Base-by-base conservation (phyloP, 140 eudicot species). In the Flaveria floridana region DNA sequence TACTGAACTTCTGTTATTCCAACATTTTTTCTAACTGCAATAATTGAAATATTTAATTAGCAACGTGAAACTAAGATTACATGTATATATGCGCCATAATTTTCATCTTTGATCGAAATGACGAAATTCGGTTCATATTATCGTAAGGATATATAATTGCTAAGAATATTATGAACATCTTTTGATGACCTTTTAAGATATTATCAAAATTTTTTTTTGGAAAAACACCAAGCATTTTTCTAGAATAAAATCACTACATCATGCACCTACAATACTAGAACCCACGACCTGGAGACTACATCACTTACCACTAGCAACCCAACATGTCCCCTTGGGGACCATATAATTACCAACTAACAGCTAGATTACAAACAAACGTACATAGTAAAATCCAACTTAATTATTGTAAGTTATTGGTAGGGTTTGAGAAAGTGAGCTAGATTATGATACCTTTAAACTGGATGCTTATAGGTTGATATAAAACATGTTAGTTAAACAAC, bases 61-160 rank as follows among this genome's bases (percentile, higher is more conserved):
- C 34, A n/a, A 58, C 20, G 37, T 58, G 65, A 58, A 58, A 20
- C 65, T 58, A 58, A 52, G 58, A 18, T 55, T 55, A 55, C 3
- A 18, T 18, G 62, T 52, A 44, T 44, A 11, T 13, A 50, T 19
- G 14, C 8, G 9, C 7, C 65, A 58, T 10, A 20, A 15, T 19
- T 58, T 58, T 58, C 2, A 7, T 58, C 23, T 58, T 7, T 21
- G 37, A 57, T 57, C 65, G 3, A 0, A 6, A 25, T 23, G 66
- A 59, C 16, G 13, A 21, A 1, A 23, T 23, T 12, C 8, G 39
- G 41, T 59, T 25, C 6, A 10, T 58, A 44, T 44, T 1, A 9
- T 44, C 14, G 50, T 44, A 34, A 34, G 41, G 41, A 6, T 34
- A 21, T 21, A 21, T 21, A 6, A 34, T 34, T 6, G 41, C 14